phyloP scores from a whole-genome alignment of 176 grass and related monocot species.

The Oryza brachyantha region DNA sequence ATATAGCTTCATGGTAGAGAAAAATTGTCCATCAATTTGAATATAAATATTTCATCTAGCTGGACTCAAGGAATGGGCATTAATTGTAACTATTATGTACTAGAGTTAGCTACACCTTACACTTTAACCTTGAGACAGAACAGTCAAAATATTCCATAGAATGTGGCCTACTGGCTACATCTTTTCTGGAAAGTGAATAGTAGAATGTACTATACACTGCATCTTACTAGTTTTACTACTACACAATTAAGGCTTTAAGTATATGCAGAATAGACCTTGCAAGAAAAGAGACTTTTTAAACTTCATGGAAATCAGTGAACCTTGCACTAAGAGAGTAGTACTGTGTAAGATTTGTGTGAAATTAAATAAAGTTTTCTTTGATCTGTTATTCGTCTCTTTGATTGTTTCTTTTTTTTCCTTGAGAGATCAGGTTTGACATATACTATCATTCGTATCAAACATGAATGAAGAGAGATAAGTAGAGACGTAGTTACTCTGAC shows the following conservation, averaged over 20 bases:
- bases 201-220: neutral
- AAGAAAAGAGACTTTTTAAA: conserved; percentile 2
- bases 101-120: neutral
- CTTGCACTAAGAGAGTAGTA: neutral
- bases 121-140: neutral
- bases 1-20: neutral
- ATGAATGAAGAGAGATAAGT: too few relatives aligned
- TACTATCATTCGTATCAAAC: neutral
- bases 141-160: neutral
- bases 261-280: neutral
- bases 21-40: neutral
- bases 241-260: too few relatives aligned
- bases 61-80: conserved; percentile 16
- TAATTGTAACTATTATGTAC: neutral
- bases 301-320: neutral
- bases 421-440: neutral
- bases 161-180: neutral
- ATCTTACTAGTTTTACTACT: too few relatives aligned
- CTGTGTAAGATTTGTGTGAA: neutral
- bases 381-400: neutral
- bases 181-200: neutral
- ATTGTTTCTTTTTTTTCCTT: too few relatives aligned
- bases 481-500: too few relatives aligned
- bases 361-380: neutral
- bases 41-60: neutral